Conservation (phyloP, 2,329 filamentous ascomycete genomes). For the Aspergillus tanneri region DNA sequence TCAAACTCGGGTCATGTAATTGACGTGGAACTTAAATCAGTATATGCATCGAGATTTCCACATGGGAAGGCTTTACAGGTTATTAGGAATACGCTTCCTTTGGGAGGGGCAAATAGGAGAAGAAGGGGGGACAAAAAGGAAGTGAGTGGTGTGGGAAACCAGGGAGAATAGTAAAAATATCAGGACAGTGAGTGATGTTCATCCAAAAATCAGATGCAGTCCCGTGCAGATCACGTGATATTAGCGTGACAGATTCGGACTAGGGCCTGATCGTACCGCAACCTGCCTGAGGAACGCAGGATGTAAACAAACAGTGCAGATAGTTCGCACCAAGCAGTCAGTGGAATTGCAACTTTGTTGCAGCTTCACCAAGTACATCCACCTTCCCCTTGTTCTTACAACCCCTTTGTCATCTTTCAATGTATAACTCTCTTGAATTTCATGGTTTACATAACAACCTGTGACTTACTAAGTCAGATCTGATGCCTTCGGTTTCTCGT, state of each 20-base stretch:
- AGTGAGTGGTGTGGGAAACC: background rate
- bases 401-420: background rate
- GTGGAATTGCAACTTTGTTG: slow-evolving; percentile 9
- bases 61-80: slow-evolving; percentile 2
- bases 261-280: slow-evolving; percentile 30
- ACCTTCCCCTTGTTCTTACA: background rate
- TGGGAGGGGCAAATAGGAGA: background rate
- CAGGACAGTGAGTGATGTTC: background rate
- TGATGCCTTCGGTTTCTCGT: slow-evolving; percentile 14
- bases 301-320: slow-evolving; percentile 41
- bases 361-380: slow-evolving; percentile 1
- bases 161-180: slow-evolving; percentile 1
- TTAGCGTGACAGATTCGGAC: slow-evolving; percentile 18
- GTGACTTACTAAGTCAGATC: slow-evolving; percentile 8
- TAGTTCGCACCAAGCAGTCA: slow-evolving; percentile 2
- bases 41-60: background rate
- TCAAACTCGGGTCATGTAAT: slow-evolving; percentile 4
- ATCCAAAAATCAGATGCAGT: background rate
- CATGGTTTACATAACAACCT: slow-evolving; percentile 3
- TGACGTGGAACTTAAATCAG: background rate
- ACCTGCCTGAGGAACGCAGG: slow-evolving; percentile 35
- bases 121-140: background rate
- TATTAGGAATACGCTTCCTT: background rate
- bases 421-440: background rate
- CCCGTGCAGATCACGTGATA: slow-evolving; percentile 26